Conservation (phyloP, 495 filamentous ascomycete genomes). For the Neurospora pannonica region DNA sequence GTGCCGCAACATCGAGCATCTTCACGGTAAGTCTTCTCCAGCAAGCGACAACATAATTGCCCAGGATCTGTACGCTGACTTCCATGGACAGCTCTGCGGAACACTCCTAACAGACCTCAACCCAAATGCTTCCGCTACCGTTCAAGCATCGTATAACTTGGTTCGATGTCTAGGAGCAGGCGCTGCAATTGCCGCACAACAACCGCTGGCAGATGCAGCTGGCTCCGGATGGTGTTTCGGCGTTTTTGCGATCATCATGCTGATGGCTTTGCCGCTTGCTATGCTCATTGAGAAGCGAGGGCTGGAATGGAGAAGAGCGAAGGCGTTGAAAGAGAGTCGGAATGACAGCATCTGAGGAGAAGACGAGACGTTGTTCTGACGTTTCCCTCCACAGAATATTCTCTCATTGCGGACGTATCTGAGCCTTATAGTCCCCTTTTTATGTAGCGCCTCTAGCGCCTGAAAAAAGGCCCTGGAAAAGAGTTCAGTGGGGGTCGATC, state of each 20-base stretch:
- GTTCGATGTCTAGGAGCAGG: constrained; percentile 6
- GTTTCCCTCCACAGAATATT: background rate
- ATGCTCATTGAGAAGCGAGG: background rate
- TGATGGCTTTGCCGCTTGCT: background rate
- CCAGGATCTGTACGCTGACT: background rate
- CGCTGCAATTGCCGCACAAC: constrained; percentile 3
- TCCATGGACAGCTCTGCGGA: background rate
- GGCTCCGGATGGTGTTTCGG: constrained; percentile 9
- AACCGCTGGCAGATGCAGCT: constrained; percentile 7
- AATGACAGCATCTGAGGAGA: background rate
- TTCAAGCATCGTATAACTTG: constrained; percentile 8
- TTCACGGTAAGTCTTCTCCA: background rate
- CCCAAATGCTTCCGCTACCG: constrained; percentile 8
- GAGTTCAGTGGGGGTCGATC: background rate
- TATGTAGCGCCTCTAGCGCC: background rate
- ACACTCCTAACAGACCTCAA: constrained; percentile 24
- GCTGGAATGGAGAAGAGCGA: background rate
- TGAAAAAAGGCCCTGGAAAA: background rate
- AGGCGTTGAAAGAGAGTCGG: background rate
- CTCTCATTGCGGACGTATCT: background rate
- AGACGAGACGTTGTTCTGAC: background rate
- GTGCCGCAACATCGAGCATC: background rate
- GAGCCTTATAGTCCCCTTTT: background rate
- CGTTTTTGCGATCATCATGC: constrained; percentile 4
- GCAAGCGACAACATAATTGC: background rate